phyloP scores from a whole-genome alignment of 129 eudicot genomes.

The Ambrosia artemisiifolia region DNA sequence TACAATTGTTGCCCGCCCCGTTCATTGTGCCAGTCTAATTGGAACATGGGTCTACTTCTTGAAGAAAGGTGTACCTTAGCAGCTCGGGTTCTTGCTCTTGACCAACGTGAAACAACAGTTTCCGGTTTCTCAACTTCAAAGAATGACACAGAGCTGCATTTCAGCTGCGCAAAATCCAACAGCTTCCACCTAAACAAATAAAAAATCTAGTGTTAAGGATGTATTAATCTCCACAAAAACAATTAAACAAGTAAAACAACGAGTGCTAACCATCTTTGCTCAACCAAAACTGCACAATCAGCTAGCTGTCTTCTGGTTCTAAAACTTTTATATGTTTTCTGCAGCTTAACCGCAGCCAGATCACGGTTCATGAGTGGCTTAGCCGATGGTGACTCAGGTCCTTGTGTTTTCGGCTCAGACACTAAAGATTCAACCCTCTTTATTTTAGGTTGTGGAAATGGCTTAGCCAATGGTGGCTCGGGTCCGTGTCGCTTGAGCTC shows the following conservation, averaged over 20 bases:
- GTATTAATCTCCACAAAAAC: neutral
- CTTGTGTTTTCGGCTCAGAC: slow-evolving; percentile 15
- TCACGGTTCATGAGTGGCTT: slow-evolving; percentile 38
- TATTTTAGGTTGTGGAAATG: neutral
- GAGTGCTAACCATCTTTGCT: slow-evolving; percentile 67
- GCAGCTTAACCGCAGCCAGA: slow-evolving; percentile 71
- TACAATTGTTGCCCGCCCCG: neutral
- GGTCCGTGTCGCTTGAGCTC: slow-evolving; percentile 26
- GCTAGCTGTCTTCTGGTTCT: slow-evolving; percentile 83
- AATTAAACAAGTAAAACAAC: slow-evolving; percentile 1
- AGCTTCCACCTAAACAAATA: slow-evolving; percentile 64
- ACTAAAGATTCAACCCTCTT: slow-evolving; percentile 1
- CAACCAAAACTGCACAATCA: slow-evolving; percentile 86
- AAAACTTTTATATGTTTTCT: slow-evolving; percentile 85
- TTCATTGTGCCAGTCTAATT: neutral
- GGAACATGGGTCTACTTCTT: neutral
- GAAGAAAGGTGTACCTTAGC: slow-evolving; percentile 56
- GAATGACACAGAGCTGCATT: slow-evolving; percentile 65
- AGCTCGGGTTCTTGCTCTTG: slow-evolving; percentile 77
- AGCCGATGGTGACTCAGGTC: slow-evolving; percentile 18
- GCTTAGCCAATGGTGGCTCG: neutral
- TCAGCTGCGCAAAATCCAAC: slow-evolving; percentile 73
- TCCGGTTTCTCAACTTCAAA: slow-evolving; percentile 72
- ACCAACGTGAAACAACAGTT: slow-evolving; percentile 82
- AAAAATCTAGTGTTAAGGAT: neutral